phyloP scores from a whole-genome alignment of 2,329 filamentous ascomycete species.

The Exophiala alcalophila region DNA sequence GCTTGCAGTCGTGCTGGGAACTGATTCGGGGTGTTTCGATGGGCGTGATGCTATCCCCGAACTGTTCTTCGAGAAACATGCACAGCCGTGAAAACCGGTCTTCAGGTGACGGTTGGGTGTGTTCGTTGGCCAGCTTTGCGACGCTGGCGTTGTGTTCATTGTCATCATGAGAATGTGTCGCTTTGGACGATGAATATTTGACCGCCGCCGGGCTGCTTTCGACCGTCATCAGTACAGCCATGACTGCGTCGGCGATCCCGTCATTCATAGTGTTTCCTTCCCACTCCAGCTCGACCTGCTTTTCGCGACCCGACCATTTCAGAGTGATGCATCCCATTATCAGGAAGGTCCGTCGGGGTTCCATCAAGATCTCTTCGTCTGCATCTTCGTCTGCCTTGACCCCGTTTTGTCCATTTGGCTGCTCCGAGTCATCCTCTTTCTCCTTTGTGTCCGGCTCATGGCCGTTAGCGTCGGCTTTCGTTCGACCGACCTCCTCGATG shows the following conservation, averaged over 20 bases:
- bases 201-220: conserved; percentile 94
- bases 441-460: conserved; percentile 27
- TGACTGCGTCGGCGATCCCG: conserved; percentile 93
- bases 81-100: conserved; percentile 82
- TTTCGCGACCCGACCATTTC: conserved; percentile 66
- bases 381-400: conserved; percentile 35
- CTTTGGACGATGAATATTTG: conserved; percentile 59
- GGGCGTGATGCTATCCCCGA: conserved; percentile 80
- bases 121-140: conserved; percentile 58
- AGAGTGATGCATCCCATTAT: conserved; percentile 91
- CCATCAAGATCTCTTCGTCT: conserved; percentile 45
- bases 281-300: conserved; percentile 90
- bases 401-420: conserved; percentile 41
- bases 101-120: conserved; percentile 66
- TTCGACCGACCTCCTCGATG: conserved; percentile 57
- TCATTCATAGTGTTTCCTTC: conserved; percentile 98
- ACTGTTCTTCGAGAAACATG: conserved; percentile 96
- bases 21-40: conserved; percentile 61
- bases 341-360: conserved; percentile 47
- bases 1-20: conserved; percentile 34
- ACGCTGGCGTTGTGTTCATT: conserved; percentile 32
- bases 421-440: conserved; percentile 31
- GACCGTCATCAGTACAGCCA: conserved; percentile 86
- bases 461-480: conserved; percentile 22
- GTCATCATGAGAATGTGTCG: conserved; percentile 52